Base-by-base conservation (phyloP, 179 eudicot genomes). In the Dionaea muscipula region DNA sequence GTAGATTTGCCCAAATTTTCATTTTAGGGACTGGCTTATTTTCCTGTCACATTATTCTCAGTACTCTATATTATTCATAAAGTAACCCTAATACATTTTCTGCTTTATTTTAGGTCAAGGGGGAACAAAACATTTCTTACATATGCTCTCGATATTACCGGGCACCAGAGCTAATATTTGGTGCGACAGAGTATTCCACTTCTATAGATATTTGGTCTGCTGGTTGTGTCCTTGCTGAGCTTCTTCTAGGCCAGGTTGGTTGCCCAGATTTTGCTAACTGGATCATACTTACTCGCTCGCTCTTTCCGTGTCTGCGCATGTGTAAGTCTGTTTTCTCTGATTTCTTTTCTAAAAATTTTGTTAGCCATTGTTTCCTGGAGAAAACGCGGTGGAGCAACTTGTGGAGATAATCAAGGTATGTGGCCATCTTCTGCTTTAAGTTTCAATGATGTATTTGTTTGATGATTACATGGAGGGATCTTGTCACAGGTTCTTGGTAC, bases 161-260 rank as follows among this genome's bases (percentile, higher is more conserved):
- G 17, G 94, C 94, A 11, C 96, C 94, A 17, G 94, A 88, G 56
- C 74, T 85, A 37, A 88, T 88, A 40, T 88, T 85, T 67, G 94
- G 96, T 61, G 94, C 96, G 4, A 82, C 93, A n/a, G 94, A 88
- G 62, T 88, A 88, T 56, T 66, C 88, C 16, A 61, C 83, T 8
- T 81, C 96, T n/a, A 85, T 88, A 61, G 96, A 88, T 68, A 83
- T 85, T 52, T 88, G 94, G 96, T 88, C 94, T 27, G 86, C 94
- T 56, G 94, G 91, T 28, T 88, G 96, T 67, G 91, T 85, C 43
- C 85, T 88, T 53, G 94, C 94, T 27, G 96, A 88, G 73, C 84
- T 88, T 31, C 88, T 85, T 53, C 65, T 78, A 27, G 84, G 91
- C 38, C 91, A 80, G 86, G 91, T 83, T 55, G 50, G 72, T 52